A percentile compares a stretch with the other conserved stretches of the same genome.
These are phyloP conservation scores for Agrostemma githago DNA, from an alignment of 148 eudicot species.

Conservation along the genomic window DNA sequence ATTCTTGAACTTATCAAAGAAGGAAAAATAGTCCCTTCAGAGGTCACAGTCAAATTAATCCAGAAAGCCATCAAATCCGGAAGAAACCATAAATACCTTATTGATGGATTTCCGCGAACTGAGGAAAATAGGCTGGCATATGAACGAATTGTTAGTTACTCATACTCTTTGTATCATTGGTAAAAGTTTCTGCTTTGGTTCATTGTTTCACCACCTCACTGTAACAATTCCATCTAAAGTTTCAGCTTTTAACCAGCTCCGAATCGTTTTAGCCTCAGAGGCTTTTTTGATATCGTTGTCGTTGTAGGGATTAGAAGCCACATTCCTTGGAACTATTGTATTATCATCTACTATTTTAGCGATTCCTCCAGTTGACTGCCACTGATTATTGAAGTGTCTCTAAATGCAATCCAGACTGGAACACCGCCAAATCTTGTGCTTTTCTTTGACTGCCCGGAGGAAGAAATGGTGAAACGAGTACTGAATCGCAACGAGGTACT, in stretches of 20 bases:
- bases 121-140: slow-evolving; percentile 84
- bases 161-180: not conserved
- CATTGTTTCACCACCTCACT: not conserved
- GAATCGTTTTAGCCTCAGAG: not conserved
- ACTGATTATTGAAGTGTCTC: slow-evolving; percentile 9
- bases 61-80: slow-evolving; percentile 59
- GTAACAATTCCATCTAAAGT: not conserved
- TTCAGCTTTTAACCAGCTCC: not conserved
- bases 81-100: slow-evolving; percentile 60
- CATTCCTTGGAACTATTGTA: not conserved
- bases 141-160: slow-evolving; percentile 71
- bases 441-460: slow-evolving; percentile 91
- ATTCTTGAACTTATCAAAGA: slow-evolving; percentile 75
- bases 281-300: not conserved
- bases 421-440: slow-evolving; percentile 80
- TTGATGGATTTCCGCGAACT: slow-evolving; percentile 94
- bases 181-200: not conserved
- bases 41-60: slow-evolving; percentile 78
- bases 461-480: slow-evolving; percentile 84
- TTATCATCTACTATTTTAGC: not conserved
- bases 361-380: not conserved
- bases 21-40: slow-evolving; percentile 91
- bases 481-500: slow-evolving; percentile 75
- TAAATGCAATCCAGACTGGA: slow-evolving; percentile 50
- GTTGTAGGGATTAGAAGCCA: not conserved